Evolutionary conservation across 2,329 filamentous ascomycete species (phyloP).

Genomic region (Cladosporium sp.): DNA sequence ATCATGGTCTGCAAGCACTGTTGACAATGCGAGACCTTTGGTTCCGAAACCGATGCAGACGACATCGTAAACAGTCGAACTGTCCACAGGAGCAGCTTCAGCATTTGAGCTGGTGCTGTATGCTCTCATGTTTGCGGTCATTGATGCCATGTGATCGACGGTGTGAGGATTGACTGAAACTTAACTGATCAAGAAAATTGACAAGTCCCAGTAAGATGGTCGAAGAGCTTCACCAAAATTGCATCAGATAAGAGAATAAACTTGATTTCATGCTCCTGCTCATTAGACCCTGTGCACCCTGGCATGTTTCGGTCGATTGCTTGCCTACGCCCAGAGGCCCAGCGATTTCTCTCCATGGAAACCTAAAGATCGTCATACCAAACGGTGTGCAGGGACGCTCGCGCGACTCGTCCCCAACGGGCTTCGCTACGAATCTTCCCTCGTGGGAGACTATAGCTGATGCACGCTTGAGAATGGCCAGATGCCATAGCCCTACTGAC

Average conservation of each 20-base stretch:
- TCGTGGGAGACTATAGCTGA: constrained; percentile 6
- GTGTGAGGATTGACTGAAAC: not conserved
- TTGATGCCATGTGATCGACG: not conserved
- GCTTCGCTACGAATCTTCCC: constrained; percentile 10
- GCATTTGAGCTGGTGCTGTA: not conserved
- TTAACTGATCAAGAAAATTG: not conserved
- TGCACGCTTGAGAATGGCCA: not conserved
- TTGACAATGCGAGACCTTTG: constrained; percentile 22
- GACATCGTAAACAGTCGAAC: constrained; percentile 19
- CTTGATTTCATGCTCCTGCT: not conserved
- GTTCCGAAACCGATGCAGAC: constrained; percentile 25
- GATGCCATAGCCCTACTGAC: not conserved
- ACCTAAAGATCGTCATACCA: constrained; percentile 4
- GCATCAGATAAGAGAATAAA: not conserved
- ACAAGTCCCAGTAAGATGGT: not conserved
- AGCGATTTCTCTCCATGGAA: not conserved
- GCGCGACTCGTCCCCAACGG: constrained; percentile 4
- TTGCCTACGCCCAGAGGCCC: not conserved
- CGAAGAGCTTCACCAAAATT: not conserved
- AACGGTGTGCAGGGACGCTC: constrained; percentile 2
- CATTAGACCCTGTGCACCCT: not conserved
- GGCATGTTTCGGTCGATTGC: not conserved
- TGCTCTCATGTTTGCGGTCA: not conserved
- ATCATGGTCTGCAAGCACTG: constrained; percentile 20
- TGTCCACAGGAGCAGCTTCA: not conserved